phyloP scores from a whole-genome alignment of 2,329 filamentous ascomycete genomes.

The Elsinoe arachidis region DNA sequence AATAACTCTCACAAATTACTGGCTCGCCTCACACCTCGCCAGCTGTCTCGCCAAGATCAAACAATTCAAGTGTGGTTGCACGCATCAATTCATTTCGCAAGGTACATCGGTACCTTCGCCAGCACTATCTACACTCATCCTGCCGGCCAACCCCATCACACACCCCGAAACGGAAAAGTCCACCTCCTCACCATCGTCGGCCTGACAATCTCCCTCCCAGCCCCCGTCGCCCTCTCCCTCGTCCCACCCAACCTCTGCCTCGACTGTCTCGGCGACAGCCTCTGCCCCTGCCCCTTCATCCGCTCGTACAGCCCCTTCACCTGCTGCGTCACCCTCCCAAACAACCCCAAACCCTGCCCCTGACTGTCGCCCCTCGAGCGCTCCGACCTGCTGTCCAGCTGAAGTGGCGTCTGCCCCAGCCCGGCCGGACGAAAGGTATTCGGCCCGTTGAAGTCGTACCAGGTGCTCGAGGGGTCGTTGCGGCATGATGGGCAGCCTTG shows the following conservation, averaged over 20 bases:
- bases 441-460: not conserved
- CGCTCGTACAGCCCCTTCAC: not conserved
- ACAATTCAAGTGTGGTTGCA: no score
- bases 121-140: not conserved
- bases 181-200: not conserved
- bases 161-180: not conserved
- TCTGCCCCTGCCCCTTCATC: not conserved
- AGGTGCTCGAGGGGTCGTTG: not conserved
- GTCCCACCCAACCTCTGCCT: not conserved
- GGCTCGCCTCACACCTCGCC: no score
- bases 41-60: no score
- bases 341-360: not conserved
- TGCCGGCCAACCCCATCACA: not conserved
- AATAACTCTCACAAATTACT: no score
- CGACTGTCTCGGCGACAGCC: not conserved
- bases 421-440: not conserved
- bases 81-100: no score
- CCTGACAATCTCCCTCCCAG: not conserved
- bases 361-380: not conserved
- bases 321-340: not conserved
- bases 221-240: not conserved
- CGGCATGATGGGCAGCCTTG: not conserved
- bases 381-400: not conserved
- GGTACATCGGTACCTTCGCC: no score
- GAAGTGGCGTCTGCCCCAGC: not conserved